Percentiles rank a stretch among this genome's conserved stretches.
Conservation (phyloP, 495 filamentous ascomycete species). For the Aspergillus cavernicola region DNA sequence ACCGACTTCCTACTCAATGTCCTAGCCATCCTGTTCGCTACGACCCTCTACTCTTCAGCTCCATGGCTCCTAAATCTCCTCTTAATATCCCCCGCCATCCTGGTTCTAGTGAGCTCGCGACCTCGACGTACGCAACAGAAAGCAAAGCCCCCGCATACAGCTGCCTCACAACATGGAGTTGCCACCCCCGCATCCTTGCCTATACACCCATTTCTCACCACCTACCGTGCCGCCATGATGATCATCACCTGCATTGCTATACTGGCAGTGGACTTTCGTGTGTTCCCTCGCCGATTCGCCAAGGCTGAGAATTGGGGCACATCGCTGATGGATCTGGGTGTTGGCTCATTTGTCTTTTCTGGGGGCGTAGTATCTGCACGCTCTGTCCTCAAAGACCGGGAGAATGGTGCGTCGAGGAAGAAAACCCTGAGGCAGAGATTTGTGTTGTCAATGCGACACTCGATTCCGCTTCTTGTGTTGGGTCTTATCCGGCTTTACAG, state of each 20-base stretch:
- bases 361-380: constrained; percentile 89
- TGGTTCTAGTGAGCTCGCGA: constrained; percentile 52
- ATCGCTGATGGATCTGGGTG: constrained; percentile 95
- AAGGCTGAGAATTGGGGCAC: constrained; percentile 99
- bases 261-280: constrained; percentile 90
- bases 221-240: constrained; percentile 87
- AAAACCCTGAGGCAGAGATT: constrained; percentile 52
- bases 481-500: constrained; percentile 78
- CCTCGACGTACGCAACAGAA: constrained; percentile 46
- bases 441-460: constrained; percentile 64
- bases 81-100: constrained; percentile 63
- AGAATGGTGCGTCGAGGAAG: constrained; percentile 29
- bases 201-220: constrained; percentile 85
- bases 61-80: constrained; percentile 74
- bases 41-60: constrained; percentile 76
- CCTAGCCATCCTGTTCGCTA: constrained; percentile 72
- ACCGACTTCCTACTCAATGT: constrained; percentile 88
- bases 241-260: constrained; percentile 90
- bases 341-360: constrained; percentile 96
- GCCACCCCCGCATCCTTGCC: constrained; percentile 54
- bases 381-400: constrained; percentile 70
- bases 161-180: constrained; percentile 15
- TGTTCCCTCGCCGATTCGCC: constrained; percentile 91
- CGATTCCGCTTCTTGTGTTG: constrained; percentile 75
- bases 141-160: constrained; percentile 50